Evolutionary conservation across 208 protist genomes (phyloP).

Genomic region (Acanthamoeba healyi): DNA sequence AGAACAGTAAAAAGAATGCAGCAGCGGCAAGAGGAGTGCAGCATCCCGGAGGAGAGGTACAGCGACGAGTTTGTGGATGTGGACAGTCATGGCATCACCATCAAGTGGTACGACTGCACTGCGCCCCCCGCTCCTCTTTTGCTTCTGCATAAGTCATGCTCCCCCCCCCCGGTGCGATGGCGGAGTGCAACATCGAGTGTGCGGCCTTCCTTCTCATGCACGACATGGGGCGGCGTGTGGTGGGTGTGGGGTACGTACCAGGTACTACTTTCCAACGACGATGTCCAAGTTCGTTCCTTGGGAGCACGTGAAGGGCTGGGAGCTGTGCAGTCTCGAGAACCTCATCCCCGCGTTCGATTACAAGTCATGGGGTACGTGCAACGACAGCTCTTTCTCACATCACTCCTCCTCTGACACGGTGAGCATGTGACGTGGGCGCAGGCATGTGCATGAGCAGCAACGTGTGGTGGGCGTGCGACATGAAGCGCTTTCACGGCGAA

Average conservation of each 20-base stretch:
- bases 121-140: too few species aligned
- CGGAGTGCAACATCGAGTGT: not conserved
- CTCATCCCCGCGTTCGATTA: not conserved
- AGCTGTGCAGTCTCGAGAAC: not conserved
- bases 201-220: too few species aligned
- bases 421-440: too few species aligned
- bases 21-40: not conserved
- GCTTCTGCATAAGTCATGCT: too few species aligned
- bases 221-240: too few species aligned
- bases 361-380: not conserved
- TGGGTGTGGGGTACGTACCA: not conserved
- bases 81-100: not conserved
- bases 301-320: constrained; percentile 35
- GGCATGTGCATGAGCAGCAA: too few species aligned
- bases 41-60: not conserved
- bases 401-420: not conserved
- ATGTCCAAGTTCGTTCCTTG: not conserved
- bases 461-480: constrained; percentile 37
- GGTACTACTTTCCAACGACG: not conserved
- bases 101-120: not conserved
- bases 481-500: not conserved
- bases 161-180: too few species aligned
- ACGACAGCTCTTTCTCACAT: not conserved
- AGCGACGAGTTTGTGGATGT: constrained; percentile 31
- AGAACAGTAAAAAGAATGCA: not conserved